Conservation (phyloP, 805 yeast genomes). For the Myxozyma nipponensis region DNA sequence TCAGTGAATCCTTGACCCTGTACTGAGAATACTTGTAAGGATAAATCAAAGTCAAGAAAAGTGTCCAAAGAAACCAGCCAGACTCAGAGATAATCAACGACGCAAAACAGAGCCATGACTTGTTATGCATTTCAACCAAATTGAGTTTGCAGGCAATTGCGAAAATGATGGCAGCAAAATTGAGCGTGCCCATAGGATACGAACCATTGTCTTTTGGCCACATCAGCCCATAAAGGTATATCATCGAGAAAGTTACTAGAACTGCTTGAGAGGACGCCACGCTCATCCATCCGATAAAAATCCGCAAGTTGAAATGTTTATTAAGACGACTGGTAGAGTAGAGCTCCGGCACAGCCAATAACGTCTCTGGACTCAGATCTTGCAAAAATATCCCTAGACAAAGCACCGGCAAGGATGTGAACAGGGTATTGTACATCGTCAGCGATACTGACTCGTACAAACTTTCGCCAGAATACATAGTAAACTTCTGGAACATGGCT, state of each 20-base stretch:
- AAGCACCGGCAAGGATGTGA: constrained; percentile 87
- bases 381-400: constrained; percentile 94
- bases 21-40: constrained; percentile 47
- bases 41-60: constrained; percentile 69
- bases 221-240: constrained; percentile 63
- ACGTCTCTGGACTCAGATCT: constrained; percentile 82
- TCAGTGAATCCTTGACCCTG: constrained; percentile 66
- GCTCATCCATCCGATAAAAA: constrained; percentile 75
- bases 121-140: constrained; percentile 68
- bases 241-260: constrained; percentile 62
- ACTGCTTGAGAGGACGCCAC: constrained; percentile 71
- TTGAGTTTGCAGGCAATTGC: constrained; percentile 76
- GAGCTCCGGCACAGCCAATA: constrained; percentile 87
- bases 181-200: constrained; percentile 74
- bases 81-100: constrained; percentile 67
- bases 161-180: constrained; percentile 67
- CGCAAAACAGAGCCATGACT: constrained; percentile 63
- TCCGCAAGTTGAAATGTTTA: constrained; percentile 64
- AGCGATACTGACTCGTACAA: constrained; percentile 93
- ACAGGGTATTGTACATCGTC: constrained; percentile 94
- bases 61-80: constrained; percentile 86
- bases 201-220: constrained; percentile 69
- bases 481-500: constrained; percentile 76
- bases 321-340: constrained; percentile 54
- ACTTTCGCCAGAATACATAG: constrained; percentile 89